Base-by-base conservation (phyloP, 176 grass and related monocot species). In the Hyparrhenia diplandra region DNA sequence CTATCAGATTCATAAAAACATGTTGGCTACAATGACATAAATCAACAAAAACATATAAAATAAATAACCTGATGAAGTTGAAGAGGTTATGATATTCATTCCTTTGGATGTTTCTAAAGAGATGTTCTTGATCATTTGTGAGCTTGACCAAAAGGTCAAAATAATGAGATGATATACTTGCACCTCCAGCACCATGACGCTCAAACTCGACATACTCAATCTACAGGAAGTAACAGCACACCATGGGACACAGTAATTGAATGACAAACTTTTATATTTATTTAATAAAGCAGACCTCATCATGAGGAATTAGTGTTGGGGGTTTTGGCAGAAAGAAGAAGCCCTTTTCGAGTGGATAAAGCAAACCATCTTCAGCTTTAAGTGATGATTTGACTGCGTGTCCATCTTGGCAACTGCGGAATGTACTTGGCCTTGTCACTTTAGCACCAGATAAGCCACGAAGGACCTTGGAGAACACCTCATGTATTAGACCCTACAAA, bases 331-430 rank as follows among this genome's bases (percentile, higher is more conserved):
- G 85, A 86, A 99, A 99, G 92, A 99, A 99, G 69, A 99, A 95
- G 41, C 88, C 87, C 77, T 93, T 99, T 84, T 99, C 96, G 76
- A 99, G 96, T 29, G 96, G 96, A 84, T 99, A 99, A 60, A 99
- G 68, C 61, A 95, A 67, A 63, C 96, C 96, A 83, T 99, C 96
- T 91, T 99, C 96, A 84, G 96, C 92, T 92, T 99, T 99, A 18
- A 99, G 87, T 84, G 96, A 99, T 66, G 96, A 99, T 88, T 99
- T 99, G 47, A 99, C 96, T 87, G 96, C 96, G 80, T 95, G 95
- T 73, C 95, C 95, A 80, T 88, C 89, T 82, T 90, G 88, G 80
- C 79, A 90, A 82, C 90, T 99, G 27, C 92, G 89, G 59, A 99
- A 95, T 29, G 84, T 86, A 67, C 90, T 87, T 39, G 90, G 92